Evolutionary conservation across 345 rosid genomes (phyloP).

Genomic region (Lumnitzera racemosa): DNA sequence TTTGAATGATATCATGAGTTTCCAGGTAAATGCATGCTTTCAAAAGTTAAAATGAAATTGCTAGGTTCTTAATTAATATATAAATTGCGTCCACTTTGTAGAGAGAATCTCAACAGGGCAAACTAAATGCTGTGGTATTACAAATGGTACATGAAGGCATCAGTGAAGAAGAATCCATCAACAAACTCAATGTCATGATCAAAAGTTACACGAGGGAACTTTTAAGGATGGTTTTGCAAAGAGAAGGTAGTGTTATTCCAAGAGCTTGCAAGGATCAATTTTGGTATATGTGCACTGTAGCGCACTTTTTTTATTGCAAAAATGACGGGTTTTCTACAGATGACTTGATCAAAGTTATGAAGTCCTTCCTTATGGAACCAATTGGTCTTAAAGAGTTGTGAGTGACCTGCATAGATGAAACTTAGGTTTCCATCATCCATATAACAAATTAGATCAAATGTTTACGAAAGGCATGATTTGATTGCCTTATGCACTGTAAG

Average conservation of each 20-base stretch:
- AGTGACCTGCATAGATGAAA: too few relatives aligned
- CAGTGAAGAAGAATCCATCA: constrained; percentile 31
- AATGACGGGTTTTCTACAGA: constrained; percentile 67
- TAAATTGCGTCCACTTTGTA: constrained; percentile 11
- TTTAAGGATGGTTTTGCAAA: constrained; percentile 44
- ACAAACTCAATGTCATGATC: constrained; percentile 23
- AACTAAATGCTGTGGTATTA: constrained; percentile 57
- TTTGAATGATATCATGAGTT: constrained; percentile 63
- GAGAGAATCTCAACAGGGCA: constrained; percentile 73
- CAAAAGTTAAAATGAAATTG: neutral
- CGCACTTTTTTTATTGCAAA: constrained; percentile 59
- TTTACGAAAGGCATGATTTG: too few relatives aligned
- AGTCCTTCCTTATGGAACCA: constrained; percentile 40
- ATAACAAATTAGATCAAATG: too few relatives aligned
- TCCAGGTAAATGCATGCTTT: constrained; percentile 32
- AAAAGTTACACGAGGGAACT: constrained; percentile 34
- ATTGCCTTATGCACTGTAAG: too few relatives aligned
- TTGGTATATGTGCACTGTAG: constrained; percentile 65
- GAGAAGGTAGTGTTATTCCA: constrained; percentile 43
- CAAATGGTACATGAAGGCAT: constrained; percentile 29
- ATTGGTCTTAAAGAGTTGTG: constrained; percentile 7
- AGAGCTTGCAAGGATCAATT: constrained; percentile 66
- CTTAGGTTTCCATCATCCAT: too few relatives aligned
- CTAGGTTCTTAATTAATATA: neutral
- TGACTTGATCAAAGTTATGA: constrained; percentile 38